These are phyloP conservation scores for Tuber magnatum DNA, from an alignment of 495 filamentous ascomycete species.

Conservation along the genomic window DNA sequence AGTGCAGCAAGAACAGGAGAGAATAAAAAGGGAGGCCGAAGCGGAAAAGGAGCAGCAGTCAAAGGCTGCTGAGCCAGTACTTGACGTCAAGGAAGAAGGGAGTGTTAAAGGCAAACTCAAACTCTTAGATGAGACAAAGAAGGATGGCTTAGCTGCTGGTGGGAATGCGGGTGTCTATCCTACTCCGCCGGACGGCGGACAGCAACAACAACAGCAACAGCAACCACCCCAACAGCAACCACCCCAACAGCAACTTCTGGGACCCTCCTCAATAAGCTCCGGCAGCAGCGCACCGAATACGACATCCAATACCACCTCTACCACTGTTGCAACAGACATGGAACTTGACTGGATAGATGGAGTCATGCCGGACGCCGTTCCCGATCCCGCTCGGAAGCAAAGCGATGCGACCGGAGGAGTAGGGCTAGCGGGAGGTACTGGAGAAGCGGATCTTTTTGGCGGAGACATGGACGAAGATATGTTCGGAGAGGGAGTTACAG, in stretches of 20 bases:
- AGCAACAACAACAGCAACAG: constrained; percentile 13
- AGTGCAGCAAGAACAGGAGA: constrained; percentile 7
- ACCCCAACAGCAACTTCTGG: constrained; percentile 11
- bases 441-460: constrained; percentile 36
- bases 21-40: constrained; percentile 17
- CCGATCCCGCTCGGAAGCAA: constrained; percentile 26
- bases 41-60: constrained; percentile 8
- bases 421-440: constrained; percentile 17
- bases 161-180: constrained; percentile 31
- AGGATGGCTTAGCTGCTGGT: constrained; percentile 1
- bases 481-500: constrained; percentile 32
- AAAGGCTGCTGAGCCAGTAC: constrained; percentile 10
- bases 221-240: constrained; percentile 9
- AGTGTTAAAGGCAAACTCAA: constrained; percentile 24
- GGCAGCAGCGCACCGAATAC: constrained; percentile 18
- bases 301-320: constrained; percentile 8
- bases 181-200: constrained; percentile 36
- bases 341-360: constrained; percentile 32
- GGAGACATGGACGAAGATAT: constrained; percentile 41
- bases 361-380: constrained; percentile 13
- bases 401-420: constrained; percentile 29
- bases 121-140: constrained; percentile 20
- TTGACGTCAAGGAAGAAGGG: constrained; percentile 28
- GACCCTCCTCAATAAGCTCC: constrained; percentile 13
- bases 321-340: constrained; percentile 30